Evolutionary conservation across 1,284 basidiomycete species (phyloP), one percentile per base, ranked within the genome.

Genomic region (Sphaerobolus stellatus): DNA sequence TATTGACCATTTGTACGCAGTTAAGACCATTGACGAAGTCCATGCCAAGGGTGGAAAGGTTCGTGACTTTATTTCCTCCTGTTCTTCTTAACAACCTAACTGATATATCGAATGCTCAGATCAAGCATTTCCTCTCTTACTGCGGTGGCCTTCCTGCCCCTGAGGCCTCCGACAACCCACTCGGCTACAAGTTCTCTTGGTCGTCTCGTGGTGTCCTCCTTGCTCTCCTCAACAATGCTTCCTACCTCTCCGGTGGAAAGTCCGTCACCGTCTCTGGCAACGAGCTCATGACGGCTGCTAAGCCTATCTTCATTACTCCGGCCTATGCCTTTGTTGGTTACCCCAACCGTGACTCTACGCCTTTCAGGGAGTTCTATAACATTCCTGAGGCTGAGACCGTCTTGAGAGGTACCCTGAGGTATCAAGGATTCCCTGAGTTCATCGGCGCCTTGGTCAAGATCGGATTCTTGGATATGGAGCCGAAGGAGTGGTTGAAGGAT

Each of bases 151-250:
- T 98, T 38, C 94, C 94, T 54, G 92, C 94, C 2, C 94, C 95
- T 16, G 85, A 93, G 65, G 86, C 88, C 63, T 86, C 93, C 14
- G 86, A 88, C 68, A 99, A 98, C 78, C 95, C 97, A 7, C 88
- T 99, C 58, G 96, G 97, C 28, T 99, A 98, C 86, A 98, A 98
- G 74, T 98, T 99, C 80, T 97, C 94, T 33, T 99, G 97, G 97
- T 97, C 94, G 2, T 93, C 94, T 28, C 90, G 94, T 46, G 97
- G 96, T 57, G 94, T 97, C 46, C 86, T 99, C 50, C 88, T 98
- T 63, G 96, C 96, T 5, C 83, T 98, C 56, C 84, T 96, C 64
- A 99, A 98, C 80, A 81, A 83, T 46, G 97, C 94, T 44, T 86
- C 90, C n/a, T 94, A 86, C 73, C 77, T 90, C 67, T 77, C 83